A percentile compares a stretch with the other conserved stretches of the same genome.
Evolutionary conservation across 225 moss, liverwort and hornwort species (phyloP).

Genomic region (Asterella californica): DNA sequence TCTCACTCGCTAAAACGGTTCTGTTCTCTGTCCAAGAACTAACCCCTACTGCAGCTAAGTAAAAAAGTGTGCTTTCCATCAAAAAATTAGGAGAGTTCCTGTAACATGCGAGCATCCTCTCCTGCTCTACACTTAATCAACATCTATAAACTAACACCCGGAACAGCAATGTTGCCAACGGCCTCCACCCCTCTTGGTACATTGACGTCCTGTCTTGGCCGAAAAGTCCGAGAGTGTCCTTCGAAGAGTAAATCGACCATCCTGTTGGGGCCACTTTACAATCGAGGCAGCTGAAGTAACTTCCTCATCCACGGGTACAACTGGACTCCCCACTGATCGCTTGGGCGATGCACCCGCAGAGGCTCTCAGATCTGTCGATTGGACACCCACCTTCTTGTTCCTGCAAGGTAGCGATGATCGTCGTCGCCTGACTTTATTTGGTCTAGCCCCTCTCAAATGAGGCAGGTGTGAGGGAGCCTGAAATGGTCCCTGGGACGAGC

Average conservation of each 20-base stretch:
- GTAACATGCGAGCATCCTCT: not conserved
- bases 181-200: constrained; percentile 28
- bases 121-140: not conserved
- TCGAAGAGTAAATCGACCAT: constrained; percentile 40
- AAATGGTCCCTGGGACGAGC: constrained; percentile 40
- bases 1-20: not conserved
- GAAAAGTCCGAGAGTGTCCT: constrained; percentile 24
- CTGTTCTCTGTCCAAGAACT: not conserved
- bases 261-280: constrained; percentile 33
- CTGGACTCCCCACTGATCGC: not conserved
- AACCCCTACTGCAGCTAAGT: not conserved
- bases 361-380: not conserved
- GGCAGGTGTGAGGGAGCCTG: constrained; percentile 31
- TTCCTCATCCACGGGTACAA: constrained; percentile 16
- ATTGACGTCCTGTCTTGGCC: constrained; percentile 23
- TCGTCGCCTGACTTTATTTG: constrained; percentile 31
- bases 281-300: not conserved
- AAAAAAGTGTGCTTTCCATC: not conserved
- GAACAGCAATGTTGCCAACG: constrained; percentile 33
- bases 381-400: constrained; percentile 8
- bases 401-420: constrained; percentile 40
- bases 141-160: constrained; percentile 23
- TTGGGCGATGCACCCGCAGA: not conserved
- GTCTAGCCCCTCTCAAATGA: constrained; percentile 22
- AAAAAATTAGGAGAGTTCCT: not conserved